Evolutionary conservation across 495 filamentous ascomycete genomes (phyloP).

Genomic region (Xylaria acuta): DNA sequence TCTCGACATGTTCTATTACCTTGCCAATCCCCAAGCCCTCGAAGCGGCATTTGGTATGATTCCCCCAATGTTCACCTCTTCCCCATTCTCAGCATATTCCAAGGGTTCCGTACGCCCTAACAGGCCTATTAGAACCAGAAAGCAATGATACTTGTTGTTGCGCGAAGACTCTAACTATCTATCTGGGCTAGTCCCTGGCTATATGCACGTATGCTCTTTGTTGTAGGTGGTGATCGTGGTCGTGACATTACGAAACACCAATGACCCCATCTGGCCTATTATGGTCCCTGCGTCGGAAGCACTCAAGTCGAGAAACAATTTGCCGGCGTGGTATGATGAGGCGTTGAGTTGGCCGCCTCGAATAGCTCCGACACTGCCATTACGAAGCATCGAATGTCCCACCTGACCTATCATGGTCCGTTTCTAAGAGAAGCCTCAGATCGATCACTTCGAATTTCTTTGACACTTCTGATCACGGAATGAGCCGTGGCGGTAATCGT

Average conservation of each 20-base stretch:
- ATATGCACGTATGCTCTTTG: too few species aligned
- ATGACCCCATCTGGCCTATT: slow-evolving; percentile 14
- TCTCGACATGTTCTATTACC: slow-evolving; percentile 2
- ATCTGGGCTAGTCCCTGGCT: too few species aligned
- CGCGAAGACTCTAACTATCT: too few species aligned
- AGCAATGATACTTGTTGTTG: not conserved
- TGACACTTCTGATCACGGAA: slow-evolving; percentile 6
- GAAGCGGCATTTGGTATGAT: slow-evolving; percentile 4
- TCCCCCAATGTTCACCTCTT: slow-evolving; percentile 16
- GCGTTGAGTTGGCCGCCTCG: slow-evolving; percentile 15
- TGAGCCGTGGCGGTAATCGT: slow-evolving; percentile 17
- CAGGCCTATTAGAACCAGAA: not conserved
- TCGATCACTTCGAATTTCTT: slow-evolving; percentile 16
- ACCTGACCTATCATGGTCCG: slow-evolving; percentile 20
- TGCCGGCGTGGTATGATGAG: slow-evolving; percentile 19
- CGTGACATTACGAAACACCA: not conserved
- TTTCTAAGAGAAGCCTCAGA: slow-evolving; percentile 16
- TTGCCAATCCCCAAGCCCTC: slow-evolving; percentile 8
- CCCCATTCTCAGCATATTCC: too few species aligned
- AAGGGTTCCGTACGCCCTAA: too few species aligned
- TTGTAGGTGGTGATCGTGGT: too few species aligned
- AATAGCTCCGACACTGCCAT: slow-evolving; percentile 21
- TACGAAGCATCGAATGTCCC: slow-evolving; percentile 22
- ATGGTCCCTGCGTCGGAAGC: slow-evolving; percentile 11
- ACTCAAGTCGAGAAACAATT: slow-evolving; percentile 20